These are phyloP conservation scores for Halocafeteria seosinensis DNA, from an alignment of 108 stramenopile species.

Conservation along the genomic window DNA sequence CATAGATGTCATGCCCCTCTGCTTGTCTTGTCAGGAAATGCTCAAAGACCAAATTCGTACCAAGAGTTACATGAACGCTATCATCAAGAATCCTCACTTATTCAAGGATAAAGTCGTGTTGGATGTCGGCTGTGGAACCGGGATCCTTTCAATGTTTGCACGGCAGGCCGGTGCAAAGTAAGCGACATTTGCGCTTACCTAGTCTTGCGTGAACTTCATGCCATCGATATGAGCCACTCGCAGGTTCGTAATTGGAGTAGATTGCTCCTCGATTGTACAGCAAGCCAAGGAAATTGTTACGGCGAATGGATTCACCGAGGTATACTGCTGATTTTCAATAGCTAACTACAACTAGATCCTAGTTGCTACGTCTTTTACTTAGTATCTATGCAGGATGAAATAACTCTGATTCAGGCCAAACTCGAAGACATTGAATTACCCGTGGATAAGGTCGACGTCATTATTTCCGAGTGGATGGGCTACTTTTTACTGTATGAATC, in stretches of 20 bases:
- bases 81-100: conserved; percentile 31
- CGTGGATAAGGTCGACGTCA: conserved; percentile 35
- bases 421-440: conserved; percentile 32
- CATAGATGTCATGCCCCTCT: too few species aligned
- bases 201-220: too few species aligned
- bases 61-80: conserved; percentile 38
- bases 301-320: conserved; percentile 35
- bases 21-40: too few species aligned
- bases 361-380: too few species aligned
- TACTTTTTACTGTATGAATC: conserved; percentile 89
- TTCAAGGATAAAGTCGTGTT: conserved; percentile 41
- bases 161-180: conserved; percentile 39
- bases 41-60: conserved; percentile 43
- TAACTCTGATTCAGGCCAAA: conserved; percentile 34
- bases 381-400: too few species aligned
- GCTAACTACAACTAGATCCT: too few species aligned
- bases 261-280: conserved; percentile 30
- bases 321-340: not conserved
- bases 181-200: too few species aligned
- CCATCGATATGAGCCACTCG: too few species aligned
- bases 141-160: conserved; percentile 44
- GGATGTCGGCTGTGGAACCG: conserved; percentile 48
- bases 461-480: conserved; percentile 50
- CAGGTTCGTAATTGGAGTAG: conserved; percentile 42
- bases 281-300: conserved; percentile 38